Evolutionary conservation across 805 yeast species (phyloP).

Genomic region (Isabelozyma gotoi): DNA sequence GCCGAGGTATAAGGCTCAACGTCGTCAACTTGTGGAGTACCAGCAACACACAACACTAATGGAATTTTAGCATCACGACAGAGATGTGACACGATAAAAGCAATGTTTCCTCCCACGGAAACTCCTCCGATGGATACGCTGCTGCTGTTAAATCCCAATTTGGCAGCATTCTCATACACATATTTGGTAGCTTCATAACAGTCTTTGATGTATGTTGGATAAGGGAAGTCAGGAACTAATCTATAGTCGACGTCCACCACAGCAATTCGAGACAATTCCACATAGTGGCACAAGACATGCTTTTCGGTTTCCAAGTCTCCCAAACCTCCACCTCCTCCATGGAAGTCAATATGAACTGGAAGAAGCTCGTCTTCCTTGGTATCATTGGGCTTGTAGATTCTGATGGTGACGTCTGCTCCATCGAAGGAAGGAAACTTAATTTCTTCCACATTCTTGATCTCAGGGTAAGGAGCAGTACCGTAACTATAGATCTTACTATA

Average conservation of each 20-base stretch:
- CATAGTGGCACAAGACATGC: conserved; percentile 24
- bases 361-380: conserved; percentile 15
- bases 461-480: conserved; percentile 31
- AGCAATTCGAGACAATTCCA: conserved; percentile 17
- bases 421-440: conserved; percentile 23
- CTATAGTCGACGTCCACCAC: conserved; percentile 31
- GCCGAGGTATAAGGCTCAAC: conserved; percentile 19
- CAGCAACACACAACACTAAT: conserved; percentile 23
- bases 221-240: conserved; percentile 25
- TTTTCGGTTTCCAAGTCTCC: conserved; percentile 29
- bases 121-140: conserved; percentile 24
- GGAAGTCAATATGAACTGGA: conserved; percentile 30
- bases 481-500: conserved; percentile 34
- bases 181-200: conserved; percentile 25
- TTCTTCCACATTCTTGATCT: conserved; percentile 23
- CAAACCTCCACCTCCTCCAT: conserved; percentile 35
- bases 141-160: conserved; percentile 13
- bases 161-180: conserved; percentile 17
- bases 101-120: conserved; percentile 24
- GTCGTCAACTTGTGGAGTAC: conserved; percentile 30
- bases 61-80: conserved; percentile 21
- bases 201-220: conserved; percentile 25
- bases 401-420: conserved; percentile 16
- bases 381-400: conserved; percentile 26
- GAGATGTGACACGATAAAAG: conserved; percentile 24